Evolutionary conservation across 129 eudicot species (phyloP), one percentile per base, ranked within the genome.

Genomic region (Smallanthus sonchifolius): DNA sequence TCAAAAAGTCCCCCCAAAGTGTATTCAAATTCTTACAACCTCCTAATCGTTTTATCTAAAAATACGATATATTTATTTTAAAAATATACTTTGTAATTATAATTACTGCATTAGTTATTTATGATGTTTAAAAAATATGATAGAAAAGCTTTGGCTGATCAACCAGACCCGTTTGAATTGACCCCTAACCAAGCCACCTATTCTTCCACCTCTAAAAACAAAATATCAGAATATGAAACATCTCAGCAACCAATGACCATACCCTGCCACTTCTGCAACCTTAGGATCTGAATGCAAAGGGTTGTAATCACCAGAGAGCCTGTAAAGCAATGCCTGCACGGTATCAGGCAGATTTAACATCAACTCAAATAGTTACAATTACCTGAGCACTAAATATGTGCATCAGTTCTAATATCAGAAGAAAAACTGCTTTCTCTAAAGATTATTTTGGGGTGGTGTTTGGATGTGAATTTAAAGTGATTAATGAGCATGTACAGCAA

Each of bases 241-340:
- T 66, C 3, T 76, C 43, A 69, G 19, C 10, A 65, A 42, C 19
- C 37, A 54, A 60, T 64, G 62, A 40, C 76, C 87, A 42, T 73
- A 94, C 99, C 99, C 99, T 49, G 99, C 97, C 34, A 79, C 74
- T 87, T 82, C 86, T 73, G 97, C 97, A 80, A 88, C 30, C 78
- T 24, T 83, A 19, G 99, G 97, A 85, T 94, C 99, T 4, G 97
- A 85, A 75, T 94, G 99, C 86, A 94, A 69, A 16, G 99, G 96
- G 71, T 91, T 91, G 89, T 91, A 91, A 83, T 94, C 99, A 74
- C 99, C 97, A 77, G 99, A 94, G 51, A 91, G 97, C 81, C 99
- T 91, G 84, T 94, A 91, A 57, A 94, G 84, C 79, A 94, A 60
- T 60, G 99, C 99, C 99, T 94, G 87, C 91, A 82, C 0, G 7